These are phyloP conservation scores for Macadamia integrifolia DNA, from an alignment of 164 flowering plant species.

Conservation along the genomic window DNA sequence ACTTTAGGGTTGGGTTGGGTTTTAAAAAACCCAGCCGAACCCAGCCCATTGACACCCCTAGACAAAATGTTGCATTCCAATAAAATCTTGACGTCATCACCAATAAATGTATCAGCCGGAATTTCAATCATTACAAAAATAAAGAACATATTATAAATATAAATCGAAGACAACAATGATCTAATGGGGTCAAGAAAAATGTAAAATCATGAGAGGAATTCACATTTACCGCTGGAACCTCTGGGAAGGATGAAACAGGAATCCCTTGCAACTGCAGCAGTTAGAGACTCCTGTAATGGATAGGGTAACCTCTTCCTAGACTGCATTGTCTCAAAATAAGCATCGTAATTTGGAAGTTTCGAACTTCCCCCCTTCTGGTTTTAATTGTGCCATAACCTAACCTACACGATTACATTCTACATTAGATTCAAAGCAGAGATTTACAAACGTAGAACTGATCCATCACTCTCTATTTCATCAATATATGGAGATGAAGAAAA, in stretches of 20 bases:
- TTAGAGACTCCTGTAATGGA: neutral
- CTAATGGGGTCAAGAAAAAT: neutral
- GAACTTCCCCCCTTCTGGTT: slow-evolving; percentile 12
- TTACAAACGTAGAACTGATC: no score
- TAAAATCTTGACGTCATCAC: slow-evolving; percentile 66
- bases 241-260: slow-evolving; percentile 78
- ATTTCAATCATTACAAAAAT: slow-evolving; percentile 62
- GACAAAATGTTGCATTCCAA: slow-evolving; percentile 71
- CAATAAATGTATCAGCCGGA: slow-evolving; percentile 11
- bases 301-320: no score
- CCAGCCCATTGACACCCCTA: slow-evolving; percentile 8
- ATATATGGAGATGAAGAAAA: no score
- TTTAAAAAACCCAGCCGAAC: no score
- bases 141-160: neutral
- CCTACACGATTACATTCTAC: no score
- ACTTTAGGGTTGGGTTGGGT: no score
- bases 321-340: no score
- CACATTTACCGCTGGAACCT: slow-evolving; percentile 72
- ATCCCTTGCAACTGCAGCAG: slow-evolving; percentile 48
- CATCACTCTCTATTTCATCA: no score
- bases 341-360: no score
- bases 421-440: no score
- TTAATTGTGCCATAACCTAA: slow-evolving; percentile 20
- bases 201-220: neutral
- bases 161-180: neutral